phyloP scores from a whole-genome alignment of 2,329 filamentous ascomycete species.

The Stachybotrys chlorohalonatus region DNA sequence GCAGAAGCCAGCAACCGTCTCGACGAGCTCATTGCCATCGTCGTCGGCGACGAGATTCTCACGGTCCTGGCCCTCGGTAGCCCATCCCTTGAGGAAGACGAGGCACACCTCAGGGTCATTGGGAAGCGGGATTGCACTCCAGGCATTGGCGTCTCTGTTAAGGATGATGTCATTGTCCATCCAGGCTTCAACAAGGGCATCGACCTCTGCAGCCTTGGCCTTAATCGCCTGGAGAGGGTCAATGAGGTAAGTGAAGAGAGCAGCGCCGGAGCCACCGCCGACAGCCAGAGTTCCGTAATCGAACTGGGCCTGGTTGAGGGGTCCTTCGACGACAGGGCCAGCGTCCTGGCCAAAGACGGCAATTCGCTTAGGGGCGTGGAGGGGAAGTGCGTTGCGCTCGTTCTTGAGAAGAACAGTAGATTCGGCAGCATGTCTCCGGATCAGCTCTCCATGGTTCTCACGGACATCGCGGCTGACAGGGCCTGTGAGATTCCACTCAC shows the following conservation, averaged over 20 bases:
- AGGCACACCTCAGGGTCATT: conserved; percentile 3
- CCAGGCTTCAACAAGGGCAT: not conserved
- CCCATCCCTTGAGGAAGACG: conserved; percentile 2
- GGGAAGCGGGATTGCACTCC: not conserved
- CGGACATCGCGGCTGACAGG: not conserved
- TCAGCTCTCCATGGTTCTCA: not conserved
- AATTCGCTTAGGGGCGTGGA: not conserved
- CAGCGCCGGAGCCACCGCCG: not conserved
- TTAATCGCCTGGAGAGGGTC: not conserved
- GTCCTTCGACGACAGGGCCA: not conserved
- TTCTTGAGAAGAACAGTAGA: not conserved
- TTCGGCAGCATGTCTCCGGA: not conserved
- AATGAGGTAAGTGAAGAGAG: not conserved
- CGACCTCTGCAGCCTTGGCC: not conserved
- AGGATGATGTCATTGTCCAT: not conserved
- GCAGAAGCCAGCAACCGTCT: conserved; percentile 48
- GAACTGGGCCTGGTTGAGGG: not conserved
- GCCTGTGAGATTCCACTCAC: not conserved
- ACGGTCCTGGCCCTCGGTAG: conserved; percentile 1
- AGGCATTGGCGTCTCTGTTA: not conserved
- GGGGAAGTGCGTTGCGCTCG: not conserved
- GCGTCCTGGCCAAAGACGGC: not conserved
- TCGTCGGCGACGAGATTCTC: not conserved
- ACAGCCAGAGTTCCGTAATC: not conserved
- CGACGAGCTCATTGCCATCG: conserved; percentile 39